Evolutionary conservation across 179 eudicot species (phyloP).

Genomic region (Patellifolia procumbens): DNA sequence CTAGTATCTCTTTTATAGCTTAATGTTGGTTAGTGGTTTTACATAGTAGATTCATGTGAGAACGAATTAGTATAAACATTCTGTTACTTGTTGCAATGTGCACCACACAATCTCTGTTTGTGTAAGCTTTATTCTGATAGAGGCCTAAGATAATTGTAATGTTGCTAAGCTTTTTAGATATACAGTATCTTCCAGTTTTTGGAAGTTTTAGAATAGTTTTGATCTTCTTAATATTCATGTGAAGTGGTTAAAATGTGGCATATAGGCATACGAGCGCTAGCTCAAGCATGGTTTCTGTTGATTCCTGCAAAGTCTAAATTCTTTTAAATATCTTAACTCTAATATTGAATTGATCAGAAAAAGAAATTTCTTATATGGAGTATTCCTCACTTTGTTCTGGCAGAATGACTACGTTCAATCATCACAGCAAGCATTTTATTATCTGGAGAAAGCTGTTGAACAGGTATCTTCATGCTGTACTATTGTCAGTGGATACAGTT

Average conservation of each 20-base stretch:
- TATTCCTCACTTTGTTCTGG: constrained; percentile 22
- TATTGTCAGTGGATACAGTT: background rate
- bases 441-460: constrained; percentile 86
- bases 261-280: background rate
- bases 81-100: background rate
- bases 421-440: constrained; percentile 83
- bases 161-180: background rate
- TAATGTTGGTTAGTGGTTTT: background rate
- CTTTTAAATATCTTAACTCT: background rate
- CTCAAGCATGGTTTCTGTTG: background rate
- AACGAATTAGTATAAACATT: background rate
- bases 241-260: background rate
- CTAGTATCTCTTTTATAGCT: background rate
- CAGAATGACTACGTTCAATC: constrained; percentile 79
- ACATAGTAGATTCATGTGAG: background rate
- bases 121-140: background rate
- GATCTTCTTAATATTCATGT: background rate
- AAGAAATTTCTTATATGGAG: background rate
- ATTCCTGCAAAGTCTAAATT: background rate
- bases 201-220: background rate
- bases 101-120: background rate
- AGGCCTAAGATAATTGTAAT: background rate
- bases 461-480: constrained; percentile 48
- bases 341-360: background rate
- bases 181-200: background rate